Conservation (phyloP, 2,329 filamentous ascomycete species). For the Fusarium ramigenum region DNA sequence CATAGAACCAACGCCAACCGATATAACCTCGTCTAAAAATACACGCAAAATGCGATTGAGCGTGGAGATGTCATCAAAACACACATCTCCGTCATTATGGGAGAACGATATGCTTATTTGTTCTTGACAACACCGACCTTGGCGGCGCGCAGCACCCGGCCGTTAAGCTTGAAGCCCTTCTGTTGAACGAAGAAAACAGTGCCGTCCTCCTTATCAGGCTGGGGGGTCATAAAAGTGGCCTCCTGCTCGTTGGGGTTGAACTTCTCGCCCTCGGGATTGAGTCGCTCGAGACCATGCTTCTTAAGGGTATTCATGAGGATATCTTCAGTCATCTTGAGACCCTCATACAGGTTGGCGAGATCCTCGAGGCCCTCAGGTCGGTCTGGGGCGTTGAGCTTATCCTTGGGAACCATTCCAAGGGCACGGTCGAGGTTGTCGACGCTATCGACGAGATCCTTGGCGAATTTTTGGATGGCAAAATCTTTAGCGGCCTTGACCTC, state of each 20-base stretch:
- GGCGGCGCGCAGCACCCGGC: slow-evolving; percentile 85
- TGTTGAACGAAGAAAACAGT: slow-evolving; percentile 92
- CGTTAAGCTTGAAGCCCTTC: slow-evolving; percentile 96
- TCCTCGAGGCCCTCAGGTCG: slow-evolving; percentile 71
- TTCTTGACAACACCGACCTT: slow-evolving; percentile 98
- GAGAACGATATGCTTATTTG: slow-evolving; percentile 49
- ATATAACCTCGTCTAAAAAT: slow-evolving; percentile 45
- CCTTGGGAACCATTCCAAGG: slow-evolving; percentile 77
- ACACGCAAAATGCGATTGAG: slow-evolving; percentile 43
- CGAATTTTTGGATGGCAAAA: slow-evolving; percentile 96
- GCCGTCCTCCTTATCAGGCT: slow-evolving; percentile 88
- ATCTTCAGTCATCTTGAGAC: slow-evolving; percentile 92
- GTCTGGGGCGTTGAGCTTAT: slow-evolving; percentile 69
- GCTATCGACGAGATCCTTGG: slow-evolving; percentile 92
- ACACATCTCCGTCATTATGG: slow-evolving; percentile 13
- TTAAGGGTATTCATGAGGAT: slow-evolving; percentile 88
- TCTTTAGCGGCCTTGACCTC: slow-evolving; percentile 88
- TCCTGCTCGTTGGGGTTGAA: slow-evolving; percentile 98
- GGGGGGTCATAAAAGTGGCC: slow-evolving; percentile 92
- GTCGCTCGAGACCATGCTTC: slow-evolving; percentile 93
- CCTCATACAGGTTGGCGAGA: slow-evolving; percentile 82
- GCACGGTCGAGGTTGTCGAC: slow-evolving; percentile 98
- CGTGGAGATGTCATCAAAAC: slow-evolving; percentile 4
- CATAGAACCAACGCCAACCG: slow-evolving; percentile 51
- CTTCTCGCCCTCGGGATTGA: slow-evolving; percentile 83